phyloP scores from a whole-genome alignment of 306 rosid species.

The Cucumis cinereus region DNA sequence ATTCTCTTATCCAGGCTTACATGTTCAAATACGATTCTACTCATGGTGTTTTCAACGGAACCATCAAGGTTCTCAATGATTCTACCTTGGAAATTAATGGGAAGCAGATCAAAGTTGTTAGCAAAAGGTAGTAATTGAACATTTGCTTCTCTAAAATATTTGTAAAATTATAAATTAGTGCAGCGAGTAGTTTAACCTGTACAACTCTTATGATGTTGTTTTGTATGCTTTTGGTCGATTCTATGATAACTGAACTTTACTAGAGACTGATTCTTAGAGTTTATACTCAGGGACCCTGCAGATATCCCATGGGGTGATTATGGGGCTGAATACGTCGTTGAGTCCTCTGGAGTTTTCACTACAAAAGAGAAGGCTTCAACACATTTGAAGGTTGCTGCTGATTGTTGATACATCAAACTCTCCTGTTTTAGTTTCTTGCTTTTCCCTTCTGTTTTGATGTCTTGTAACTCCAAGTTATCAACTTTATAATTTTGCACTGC shows the following conservation, averaged over 20 bases:
- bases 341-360: constrained; percentile 92
- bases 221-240: neutral
- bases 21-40: constrained; percentile 95
- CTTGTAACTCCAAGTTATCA: constrained; percentile 4
- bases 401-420: constrained; percentile 9
- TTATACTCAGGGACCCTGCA: constrained; percentile 63
- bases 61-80: constrained; percentile 48
- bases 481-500: constrained; percentile 20
- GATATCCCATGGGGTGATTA: constrained; percentile 91
- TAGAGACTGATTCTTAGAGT: constrained; percentile 2
- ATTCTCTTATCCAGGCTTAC: constrained; percentile 62
- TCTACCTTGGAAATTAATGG: constrained; percentile 83
- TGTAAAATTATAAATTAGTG: neutral
- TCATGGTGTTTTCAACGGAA: constrained; percentile 72
- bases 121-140: constrained; percentile 42
- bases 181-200: neutral
- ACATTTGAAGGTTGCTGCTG: constrained; percentile 52
- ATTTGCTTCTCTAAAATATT: neutral
- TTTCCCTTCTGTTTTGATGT: neutral
- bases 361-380: constrained; percentile 67
- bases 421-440: neutral
- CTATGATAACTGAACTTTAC: neutral
- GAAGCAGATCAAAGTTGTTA: constrained; percentile 58
- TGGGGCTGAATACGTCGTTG: constrained; percentile 81
- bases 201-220: neutral